Conservation (phyloP, 306 rosid genomes). For the Amphicarpaea edgeworthii region DNA sequence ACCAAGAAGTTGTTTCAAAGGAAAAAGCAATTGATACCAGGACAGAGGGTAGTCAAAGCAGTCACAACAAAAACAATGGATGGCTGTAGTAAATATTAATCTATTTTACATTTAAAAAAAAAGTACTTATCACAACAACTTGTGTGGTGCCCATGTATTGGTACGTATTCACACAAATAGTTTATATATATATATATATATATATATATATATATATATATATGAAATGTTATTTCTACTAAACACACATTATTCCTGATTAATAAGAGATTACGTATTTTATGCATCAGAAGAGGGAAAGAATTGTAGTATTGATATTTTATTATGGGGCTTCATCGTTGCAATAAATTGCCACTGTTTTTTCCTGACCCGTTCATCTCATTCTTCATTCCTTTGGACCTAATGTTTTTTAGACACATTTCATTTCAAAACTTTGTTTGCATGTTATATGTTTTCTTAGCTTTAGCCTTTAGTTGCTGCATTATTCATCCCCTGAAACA, state of each 20-base stretch:
- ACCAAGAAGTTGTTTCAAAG: slow-evolving; percentile 3
- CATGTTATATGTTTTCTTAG: too few species aligned
- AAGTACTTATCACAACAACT: not conserved
- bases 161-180: not conserved
- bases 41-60: slow-evolving; percentile 6
- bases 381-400: too few species aligned
- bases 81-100: slow-evolving; percentile 24
- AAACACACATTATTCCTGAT: not conserved
- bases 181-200: too few species aligned
- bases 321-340: not conserved
- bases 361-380: too few species aligned
- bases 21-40: slow-evolving; percentile 13
- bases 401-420: too few species aligned
- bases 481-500: too few species aligned
- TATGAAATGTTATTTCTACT: not conserved
- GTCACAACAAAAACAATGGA: slow-evolving; percentile 27
- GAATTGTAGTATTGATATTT: not conserved
- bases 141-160: not conserved
- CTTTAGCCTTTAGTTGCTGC: too few species aligned
- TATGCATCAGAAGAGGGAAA: not conserved
- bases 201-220: too few species aligned
- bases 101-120: not conserved
- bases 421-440: too few species aligned
- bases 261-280: not conserved
- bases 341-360: too few species aligned